Evolutionary conservation across 768 basidiomycete genomes (phyloP).

Genomic region (Galerina marginata): DNA sequence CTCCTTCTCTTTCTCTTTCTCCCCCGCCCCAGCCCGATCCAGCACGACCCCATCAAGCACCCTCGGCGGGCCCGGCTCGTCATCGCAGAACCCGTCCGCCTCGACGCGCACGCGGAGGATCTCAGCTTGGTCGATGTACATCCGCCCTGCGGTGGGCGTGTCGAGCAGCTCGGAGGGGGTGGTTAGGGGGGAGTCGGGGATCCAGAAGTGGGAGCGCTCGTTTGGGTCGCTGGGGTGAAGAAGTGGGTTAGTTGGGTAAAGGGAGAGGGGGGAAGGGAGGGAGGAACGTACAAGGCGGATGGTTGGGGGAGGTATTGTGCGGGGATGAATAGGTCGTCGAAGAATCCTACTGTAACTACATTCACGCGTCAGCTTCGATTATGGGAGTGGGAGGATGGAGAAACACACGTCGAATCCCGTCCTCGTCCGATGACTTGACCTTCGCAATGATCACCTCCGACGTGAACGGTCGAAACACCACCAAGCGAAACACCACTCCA

Average conservation of each 20-base stretch:
- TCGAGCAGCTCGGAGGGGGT: slow-evolving; percentile 71
- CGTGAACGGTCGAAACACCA: slow-evolving; percentile 90
- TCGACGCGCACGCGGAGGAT: slow-evolving; percentile 81
- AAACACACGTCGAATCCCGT: slow-evolving; percentile 79
- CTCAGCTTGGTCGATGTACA: slow-evolving; percentile 84
- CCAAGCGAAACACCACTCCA: slow-evolving; percentile 84
- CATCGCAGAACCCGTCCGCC: slow-evolving; percentile 83
- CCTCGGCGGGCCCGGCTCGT: slow-evolving; percentile 85
- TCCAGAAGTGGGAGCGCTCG: slow-evolving; percentile 85
- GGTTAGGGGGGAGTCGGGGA: slow-evolving; percentile 60
- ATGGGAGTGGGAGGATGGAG: neutral
- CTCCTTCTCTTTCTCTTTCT: slow-evolving; percentile 19
- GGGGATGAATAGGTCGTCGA: slow-evolving; percentile 92
- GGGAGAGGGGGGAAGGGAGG: neutral
- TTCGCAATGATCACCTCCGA: slow-evolving; percentile 91
- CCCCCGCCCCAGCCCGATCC: too few relatives aligned
- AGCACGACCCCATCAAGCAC: slow-evolving; percentile 64
- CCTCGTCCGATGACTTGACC: slow-evolving; percentile 85
- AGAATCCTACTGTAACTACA: slow-evolving; percentile 89
- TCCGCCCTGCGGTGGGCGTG: slow-evolving; percentile 64
- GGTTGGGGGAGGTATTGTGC: slow-evolving; percentile 80
- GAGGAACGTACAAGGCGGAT: slow-evolving; percentile 67
- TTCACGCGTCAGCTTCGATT: neutral
- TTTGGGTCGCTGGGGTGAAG: slow-evolving; percentile 71
- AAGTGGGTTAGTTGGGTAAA: too few relatives aligned